Base-by-base conservation (phyloP, 1,284 basidiomycete species). In the Cystobasidium sp. region DNA sequence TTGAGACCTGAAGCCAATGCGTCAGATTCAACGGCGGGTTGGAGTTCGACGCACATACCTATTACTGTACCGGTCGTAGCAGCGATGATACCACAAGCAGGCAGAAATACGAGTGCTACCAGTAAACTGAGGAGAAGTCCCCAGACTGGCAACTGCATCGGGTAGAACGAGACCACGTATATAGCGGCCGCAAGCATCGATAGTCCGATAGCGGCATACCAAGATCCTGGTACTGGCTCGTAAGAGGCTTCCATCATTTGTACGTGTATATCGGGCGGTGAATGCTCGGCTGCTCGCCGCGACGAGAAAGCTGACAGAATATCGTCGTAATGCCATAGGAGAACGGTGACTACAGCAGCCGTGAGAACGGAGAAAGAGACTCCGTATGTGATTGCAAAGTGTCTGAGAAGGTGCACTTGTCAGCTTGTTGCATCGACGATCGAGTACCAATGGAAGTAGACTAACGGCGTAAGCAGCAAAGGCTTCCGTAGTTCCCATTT, bases 101-200 rank as follows among this genome's bases (percentile, higher is more conserved):
- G 83, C 10, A 84, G 77, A 75, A 84, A 84, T 8, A 81, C 68
- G 16, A 82, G 55, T 0, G 82, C 82, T 74, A 84, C 82, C 18
- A 78, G 41, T 8, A 84, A 78, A 0, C 82, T 79, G 9, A 84
- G 74, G 22, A 83, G 67, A 24, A 84, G 74, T 0, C 81, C 84
- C 84, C 83, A 84, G 0, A 82, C 74, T 0, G 83, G 83, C 44
- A 84, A 75, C 69, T 84, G 83, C n/a, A 84, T 77, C 1, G 83
- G 83, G 61, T 81, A 82, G 51, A 80, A 77, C 16, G 78, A 66
- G 9, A 84, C 80, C 4, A 84, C 78, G 46, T 82, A 63, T 24
- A 80, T 68, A 16, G 83, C 80, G 0, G 79, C 80, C 4, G 68
- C 22, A 18, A 80, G 70, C n/a, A 82, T 81, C 1, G 80, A 79